Conservation (phyloP, 345 rosid species). For the Hibiscus trionum region DNA sequence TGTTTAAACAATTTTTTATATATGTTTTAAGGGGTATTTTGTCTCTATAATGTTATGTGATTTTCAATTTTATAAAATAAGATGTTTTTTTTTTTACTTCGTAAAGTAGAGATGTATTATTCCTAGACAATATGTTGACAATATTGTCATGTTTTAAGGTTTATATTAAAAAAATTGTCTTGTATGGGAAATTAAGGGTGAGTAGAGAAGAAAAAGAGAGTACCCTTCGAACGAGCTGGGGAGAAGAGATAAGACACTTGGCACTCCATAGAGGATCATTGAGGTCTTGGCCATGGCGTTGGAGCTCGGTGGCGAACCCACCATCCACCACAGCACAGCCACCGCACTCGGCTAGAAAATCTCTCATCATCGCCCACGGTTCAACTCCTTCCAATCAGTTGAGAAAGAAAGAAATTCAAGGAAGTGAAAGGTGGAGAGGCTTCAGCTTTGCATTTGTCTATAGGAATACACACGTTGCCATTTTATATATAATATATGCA, state of each 20-base stretch:
- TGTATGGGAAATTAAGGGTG: too few relatives aligned
- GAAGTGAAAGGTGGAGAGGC: background rate
- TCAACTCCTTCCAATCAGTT: conserved; percentile 13
- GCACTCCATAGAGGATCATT: conserved; percentile 98
- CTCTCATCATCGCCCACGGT: conserved; percentile 31
- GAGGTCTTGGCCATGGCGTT: conserved; percentile 82
- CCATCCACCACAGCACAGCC: conserved; percentile 82
- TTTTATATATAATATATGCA: background rate
- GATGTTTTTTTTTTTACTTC: too few relatives aligned
- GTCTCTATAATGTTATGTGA: too few relatives aligned
- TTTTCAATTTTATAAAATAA: too few relatives aligned
- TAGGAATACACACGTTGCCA: background rate
- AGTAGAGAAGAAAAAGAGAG: background rate
- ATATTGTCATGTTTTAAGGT: too few relatives aligned
- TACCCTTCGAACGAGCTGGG: conserved; percentile 80
- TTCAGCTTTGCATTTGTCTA: background rate
- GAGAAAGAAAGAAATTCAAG: background rate
- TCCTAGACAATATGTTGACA: too few relatives aligned
- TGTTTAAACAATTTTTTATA: too few relatives aligned
- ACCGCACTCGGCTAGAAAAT: conserved; percentile 64
- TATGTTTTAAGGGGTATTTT: too few relatives aligned
- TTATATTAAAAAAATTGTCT: too few relatives aligned
- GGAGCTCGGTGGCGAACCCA: conserved; percentile 88
- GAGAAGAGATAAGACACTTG: conserved; percentile 71
- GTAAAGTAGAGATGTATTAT: too few relatives aligned